Conservation (phyloP, 176 grass and related monocot species). For the Metroxylon sagu region DNA sequence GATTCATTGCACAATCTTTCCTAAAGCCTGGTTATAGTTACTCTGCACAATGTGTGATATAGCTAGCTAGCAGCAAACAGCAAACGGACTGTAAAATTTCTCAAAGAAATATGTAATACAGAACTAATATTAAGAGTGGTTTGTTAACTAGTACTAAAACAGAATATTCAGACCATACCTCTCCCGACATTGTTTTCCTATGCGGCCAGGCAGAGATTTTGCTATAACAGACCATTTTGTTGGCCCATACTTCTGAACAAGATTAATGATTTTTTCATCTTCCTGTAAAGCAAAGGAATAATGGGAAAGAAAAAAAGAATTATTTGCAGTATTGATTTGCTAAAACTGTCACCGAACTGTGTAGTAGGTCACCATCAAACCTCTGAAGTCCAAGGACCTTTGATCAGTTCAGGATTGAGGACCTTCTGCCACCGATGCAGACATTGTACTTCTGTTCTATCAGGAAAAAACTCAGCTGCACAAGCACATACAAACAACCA, state of each 20-base stretch:
- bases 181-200: constrained; percentile 97
- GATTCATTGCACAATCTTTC: too few species aligned
- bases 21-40: too few species aligned
- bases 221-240: constrained; percentile 98
- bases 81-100: too few species aligned
- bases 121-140: too few species aligned
- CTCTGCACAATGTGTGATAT: too few species aligned
- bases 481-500: constrained; percentile 9
- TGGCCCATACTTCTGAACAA: constrained; percentile 81
- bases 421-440: constrained; percentile 99
- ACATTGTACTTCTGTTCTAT: constrained; percentile 97
- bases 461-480: constrained; percentile 77
- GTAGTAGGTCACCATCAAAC: constrained; percentile 30
- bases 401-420: constrained; percentile 95
- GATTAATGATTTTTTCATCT: constrained; percentile 81
- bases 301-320: constrained; percentile 25
- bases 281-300: constrained; percentile 40
- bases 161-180: constrained; percentile 30
- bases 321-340: background rate
- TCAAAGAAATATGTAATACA: too few species aligned
- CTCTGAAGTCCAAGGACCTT: constrained; percentile 93
- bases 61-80: too few species aligned
- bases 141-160: too few species aligned
- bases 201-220: constrained; percentile 82
- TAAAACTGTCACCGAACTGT: background rate